A percentile compares a stretch with the other conserved stretches of the same genome.
phyloP scores from a whole-genome alignment of 2,329 filamentous ascomycete genomes.

The Cordyceps cateniannulata region DNA sequence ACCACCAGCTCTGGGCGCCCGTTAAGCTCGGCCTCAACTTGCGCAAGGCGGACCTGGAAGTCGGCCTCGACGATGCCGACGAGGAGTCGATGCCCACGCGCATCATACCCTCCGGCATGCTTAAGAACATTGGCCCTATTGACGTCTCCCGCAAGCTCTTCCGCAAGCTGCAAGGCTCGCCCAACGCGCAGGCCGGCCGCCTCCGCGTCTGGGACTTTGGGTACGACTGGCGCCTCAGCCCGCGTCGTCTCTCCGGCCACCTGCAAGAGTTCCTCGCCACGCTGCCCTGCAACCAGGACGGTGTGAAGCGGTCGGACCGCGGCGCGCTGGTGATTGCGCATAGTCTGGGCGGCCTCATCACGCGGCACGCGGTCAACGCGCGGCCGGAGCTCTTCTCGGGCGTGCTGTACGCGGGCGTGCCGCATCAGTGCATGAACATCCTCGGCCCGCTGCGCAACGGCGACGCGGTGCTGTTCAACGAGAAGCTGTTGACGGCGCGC shows the following conservation, averaged over 20 bases:
- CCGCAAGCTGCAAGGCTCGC: constrained; percentile 66
- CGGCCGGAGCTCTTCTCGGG: constrained; percentile 80
- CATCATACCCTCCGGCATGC: constrained; percentile 81
- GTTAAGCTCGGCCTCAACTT: constrained; percentile 90
- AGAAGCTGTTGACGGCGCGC: constrained; percentile 81
- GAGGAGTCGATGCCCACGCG: constrained; percentile 76
- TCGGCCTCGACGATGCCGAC: constrained; percentile 74
- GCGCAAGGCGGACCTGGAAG: constrained; percentile 83
- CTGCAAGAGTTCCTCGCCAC: constrained; percentile 67
- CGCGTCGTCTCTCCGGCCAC: constrained; percentile 63
- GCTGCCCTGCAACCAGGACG: constrained; percentile 64
- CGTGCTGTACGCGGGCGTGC: constrained; percentile 78
- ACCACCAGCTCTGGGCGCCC: constrained; percentile 89
- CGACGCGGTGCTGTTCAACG: constrained; percentile 86
- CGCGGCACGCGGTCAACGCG: constrained; percentile 79
- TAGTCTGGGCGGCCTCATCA: constrained; percentile 81
- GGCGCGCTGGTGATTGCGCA: constrained; percentile 82
- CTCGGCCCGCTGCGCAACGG: constrained; percentile 83
- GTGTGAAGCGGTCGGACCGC: constrained; percentile 34
- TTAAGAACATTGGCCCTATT: constrained; percentile 86
- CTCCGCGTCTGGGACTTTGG: constrained; percentile 84
- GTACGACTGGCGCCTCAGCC: constrained; percentile 90
- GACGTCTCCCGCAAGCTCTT: constrained; percentile 81
- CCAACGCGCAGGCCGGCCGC: constrained; percentile 64
- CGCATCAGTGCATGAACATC: constrained; percentile 84